Evolutionary conservation across 108 stramenopile species (phyloP).

Genomic region (Pseudonitzschia pungens): DNA sequence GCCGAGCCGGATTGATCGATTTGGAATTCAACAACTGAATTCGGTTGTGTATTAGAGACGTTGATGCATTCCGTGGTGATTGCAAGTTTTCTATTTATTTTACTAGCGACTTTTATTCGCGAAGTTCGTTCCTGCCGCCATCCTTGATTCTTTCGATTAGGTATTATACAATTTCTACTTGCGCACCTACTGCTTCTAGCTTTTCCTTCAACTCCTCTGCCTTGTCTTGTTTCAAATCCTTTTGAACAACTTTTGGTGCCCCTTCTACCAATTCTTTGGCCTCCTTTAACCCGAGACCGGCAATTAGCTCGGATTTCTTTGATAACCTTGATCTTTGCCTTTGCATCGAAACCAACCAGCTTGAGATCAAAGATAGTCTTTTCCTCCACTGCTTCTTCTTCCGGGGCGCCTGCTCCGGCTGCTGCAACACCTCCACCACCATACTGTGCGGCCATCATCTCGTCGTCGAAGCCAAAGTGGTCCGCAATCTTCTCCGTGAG

Average conservation of each 20-base stretch:
- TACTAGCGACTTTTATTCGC: too few species aligned
- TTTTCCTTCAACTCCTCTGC: constrained; percentile 83
- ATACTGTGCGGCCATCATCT: constrained; percentile 62
- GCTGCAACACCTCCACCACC: constrained; percentile 26
- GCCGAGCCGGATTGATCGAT: too few species aligned
- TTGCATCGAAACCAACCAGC: constrained; percentile 85
- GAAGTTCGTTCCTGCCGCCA: too few species aligned
- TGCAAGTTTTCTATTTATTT: too few species aligned
- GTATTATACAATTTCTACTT: constrained; percentile 68
- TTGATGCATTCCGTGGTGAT: too few species aligned
- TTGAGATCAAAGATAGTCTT: constrained; percentile 84
- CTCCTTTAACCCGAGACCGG: constrained; percentile 91
- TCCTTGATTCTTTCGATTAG: too few species aligned
- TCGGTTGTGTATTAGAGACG: too few species aligned
- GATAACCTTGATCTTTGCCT: constrained; percentile 95
- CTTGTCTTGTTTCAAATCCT: constrained; percentile 78
- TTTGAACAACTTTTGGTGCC: constrained; percentile 72
- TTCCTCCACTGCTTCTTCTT: constrained; percentile 52
- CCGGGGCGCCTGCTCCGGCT: constrained; percentile 32
- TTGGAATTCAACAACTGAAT: too few species aligned
- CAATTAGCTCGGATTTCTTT: constrained; percentile 89
- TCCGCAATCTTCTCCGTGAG: constrained; percentile 67
- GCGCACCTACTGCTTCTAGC: constrained; percentile 80
- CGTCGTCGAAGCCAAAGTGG: constrained; percentile 80
- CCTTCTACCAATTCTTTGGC: constrained; percentile 94